Conservation (phyloP, 2,329 filamentous ascomycete species). For the Drechslera avenae region DNA sequence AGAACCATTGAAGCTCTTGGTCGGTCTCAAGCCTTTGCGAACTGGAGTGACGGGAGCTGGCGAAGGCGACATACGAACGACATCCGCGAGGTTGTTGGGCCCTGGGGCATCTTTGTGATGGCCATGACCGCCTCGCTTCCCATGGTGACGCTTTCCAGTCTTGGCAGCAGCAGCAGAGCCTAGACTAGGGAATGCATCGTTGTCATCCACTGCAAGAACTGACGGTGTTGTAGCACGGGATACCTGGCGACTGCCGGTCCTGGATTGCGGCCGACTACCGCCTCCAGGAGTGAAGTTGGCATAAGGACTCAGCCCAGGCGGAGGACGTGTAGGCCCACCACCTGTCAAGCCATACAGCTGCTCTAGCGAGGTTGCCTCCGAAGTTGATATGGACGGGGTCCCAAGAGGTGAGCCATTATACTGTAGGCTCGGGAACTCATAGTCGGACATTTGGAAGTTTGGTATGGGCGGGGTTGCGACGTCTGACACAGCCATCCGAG, state of each 20-base stretch:
- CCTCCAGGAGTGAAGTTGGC: conserved; percentile 61
- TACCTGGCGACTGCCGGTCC: conserved; percentile 82
- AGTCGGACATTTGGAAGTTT: conserved; percentile 80
- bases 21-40: conserved; percentile 65
- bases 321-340: conserved; percentile 57
- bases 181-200: conserved; percentile 90
- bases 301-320: conserved; percentile 71
- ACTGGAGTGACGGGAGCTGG: conserved; percentile 66
- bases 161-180: conserved; percentile 75
- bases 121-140: conserved; percentile 84
- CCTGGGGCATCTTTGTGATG: conserved; percentile 55
- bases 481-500: conserved; percentile 76
- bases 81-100: conserved; percentile 84
- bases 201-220: conserved; percentile 85
- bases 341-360: conserved; percentile 48
- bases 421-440: conserved; percentile 80
- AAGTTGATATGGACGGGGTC: conserved; percentile 46
- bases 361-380: conserved; percentile 51
- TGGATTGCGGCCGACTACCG: conserved; percentile 72
- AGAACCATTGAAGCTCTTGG: conserved; percentile 68
- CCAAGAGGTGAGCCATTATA: conserved; percentile 52
- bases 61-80: conserved; percentile 93
- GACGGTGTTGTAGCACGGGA: conserved; percentile 66
- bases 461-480: conserved; percentile 67
- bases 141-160: conserved; percentile 87